Percentiles rank a stretch among this genome's conserved stretches.
phyloP scores from a whole-genome alignment of 257 asterid genomes.

The Eustoma russellianum region DNA sequence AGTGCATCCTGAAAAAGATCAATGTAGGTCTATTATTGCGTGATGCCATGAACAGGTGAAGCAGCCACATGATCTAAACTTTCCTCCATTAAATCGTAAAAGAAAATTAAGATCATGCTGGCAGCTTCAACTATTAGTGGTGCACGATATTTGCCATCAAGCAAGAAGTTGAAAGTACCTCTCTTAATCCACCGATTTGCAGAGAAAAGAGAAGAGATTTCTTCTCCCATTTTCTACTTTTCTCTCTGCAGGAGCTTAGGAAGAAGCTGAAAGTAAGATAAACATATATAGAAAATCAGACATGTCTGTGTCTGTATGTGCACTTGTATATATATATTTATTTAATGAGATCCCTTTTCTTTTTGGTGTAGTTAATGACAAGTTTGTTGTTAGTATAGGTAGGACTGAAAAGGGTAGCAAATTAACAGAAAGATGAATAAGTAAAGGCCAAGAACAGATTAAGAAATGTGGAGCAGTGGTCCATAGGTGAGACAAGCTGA shows the following conservation, averaged over 20 bases:
- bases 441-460: constrained; percentile 10
- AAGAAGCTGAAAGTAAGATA: neutral
- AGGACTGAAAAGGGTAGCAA: constrained; percentile 6
- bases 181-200: too few relatives aligned
- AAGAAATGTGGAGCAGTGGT: constrained; percentile 35
- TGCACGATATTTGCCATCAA: constrained; percentile 16
- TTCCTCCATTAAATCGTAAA: neutral
- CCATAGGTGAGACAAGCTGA: constrained; percentile 53
- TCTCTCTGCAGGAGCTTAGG: neutral
- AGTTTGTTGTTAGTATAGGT: constrained; percentile 3
- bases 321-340: too few relatives aligned
- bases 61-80: constrained; percentile 28
- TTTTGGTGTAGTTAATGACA: neutral
- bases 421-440: neutral
- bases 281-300: neutral
- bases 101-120: constrained; percentile 54
- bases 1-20: too few relatives aligned
- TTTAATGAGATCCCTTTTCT: neutral
- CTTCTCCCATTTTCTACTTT: neutral
- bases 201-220: too few relatives aligned
- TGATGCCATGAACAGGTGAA: constrained; percentile 21
- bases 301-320: too few relatives aligned
- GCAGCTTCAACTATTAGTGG: constrained; percentile 63
- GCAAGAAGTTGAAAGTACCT: too few relatives aligned
- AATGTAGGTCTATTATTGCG: neutral